phyloP scores from a whole-genome alignment of 768 basidiomycete species.

The Trametes punicea region DNA sequence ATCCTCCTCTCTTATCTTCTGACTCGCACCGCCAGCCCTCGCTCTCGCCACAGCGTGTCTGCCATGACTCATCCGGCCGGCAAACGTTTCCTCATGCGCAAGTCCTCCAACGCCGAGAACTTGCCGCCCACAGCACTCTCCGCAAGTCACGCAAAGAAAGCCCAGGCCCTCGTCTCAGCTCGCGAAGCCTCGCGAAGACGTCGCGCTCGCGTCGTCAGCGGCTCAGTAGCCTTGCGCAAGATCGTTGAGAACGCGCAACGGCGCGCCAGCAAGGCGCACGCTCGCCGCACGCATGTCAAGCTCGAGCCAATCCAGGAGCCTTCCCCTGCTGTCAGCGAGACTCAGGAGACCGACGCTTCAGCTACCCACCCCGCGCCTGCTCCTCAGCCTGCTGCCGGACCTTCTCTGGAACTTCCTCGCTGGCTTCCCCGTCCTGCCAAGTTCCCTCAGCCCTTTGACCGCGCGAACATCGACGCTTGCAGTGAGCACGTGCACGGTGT shows the following conservation, averaged over 20 bases:
- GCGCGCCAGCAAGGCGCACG: constrained; percentile 13
- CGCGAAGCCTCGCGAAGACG: constrained; percentile 22
- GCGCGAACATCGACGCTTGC: constrained; percentile 51
- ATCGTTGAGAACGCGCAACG: constrained; percentile 14
- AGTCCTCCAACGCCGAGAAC: constrained; percentile 29
- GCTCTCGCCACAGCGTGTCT: not conserved
- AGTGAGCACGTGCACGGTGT: constrained; percentile 48
- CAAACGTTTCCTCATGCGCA: constrained; percentile 21
- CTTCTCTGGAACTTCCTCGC: constrained; percentile 61
- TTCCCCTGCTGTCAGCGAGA: not conserved
- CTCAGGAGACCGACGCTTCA: not conserved
- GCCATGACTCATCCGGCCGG: constrained; percentile 12
- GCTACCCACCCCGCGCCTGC: constrained; percentile 21
- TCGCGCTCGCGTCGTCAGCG: constrained; percentile 21
- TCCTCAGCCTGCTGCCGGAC: constrained; percentile 26
- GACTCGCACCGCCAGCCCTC: not conserved
- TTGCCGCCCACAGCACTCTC: constrained; percentile 4
- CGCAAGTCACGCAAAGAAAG: constrained; percentile 16
- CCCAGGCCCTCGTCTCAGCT: constrained; percentile 15
- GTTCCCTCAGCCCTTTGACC: constrained; percentile 49
- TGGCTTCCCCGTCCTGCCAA: constrained; percentile 56
- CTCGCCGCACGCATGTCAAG: constrained; percentile 1
- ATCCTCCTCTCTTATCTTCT: not conserved
- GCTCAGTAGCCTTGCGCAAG: constrained; percentile 14
- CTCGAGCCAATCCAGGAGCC: not conserved